A percentile compares a stretch with the other conserved stretches of the same genome.
Evolutionary conservation across 176 grass and related monocot genomes (phyloP).

Genomic region (Thalia dealbata): DNA sequence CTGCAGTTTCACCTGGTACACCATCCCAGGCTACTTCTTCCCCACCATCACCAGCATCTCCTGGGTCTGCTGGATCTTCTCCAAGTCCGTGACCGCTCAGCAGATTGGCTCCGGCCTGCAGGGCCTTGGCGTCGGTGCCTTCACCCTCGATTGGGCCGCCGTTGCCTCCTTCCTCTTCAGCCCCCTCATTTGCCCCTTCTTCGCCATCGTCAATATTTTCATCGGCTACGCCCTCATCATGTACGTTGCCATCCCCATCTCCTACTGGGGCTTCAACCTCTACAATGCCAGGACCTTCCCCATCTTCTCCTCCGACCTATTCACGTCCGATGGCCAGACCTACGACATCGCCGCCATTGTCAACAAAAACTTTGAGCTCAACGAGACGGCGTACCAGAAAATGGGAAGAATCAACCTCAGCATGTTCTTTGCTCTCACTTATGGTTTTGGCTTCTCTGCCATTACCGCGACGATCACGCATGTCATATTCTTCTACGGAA

Average conservation of each 20-base stretch:
- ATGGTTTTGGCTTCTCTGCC: constrained; percentile 75
- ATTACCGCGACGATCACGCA: constrained; percentile 64
- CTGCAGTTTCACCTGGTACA: constrained; percentile 76
- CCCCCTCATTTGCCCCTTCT: constrained; percentile 76
- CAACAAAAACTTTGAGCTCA: constrained; percentile 63
- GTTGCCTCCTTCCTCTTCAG: constrained; percentile 53
- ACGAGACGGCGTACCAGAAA: constrained; percentile 39
- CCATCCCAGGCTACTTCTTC: constrained; percentile 65
- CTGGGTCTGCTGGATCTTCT: constrained; percentile 85
- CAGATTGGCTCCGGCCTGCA: constrained; percentile 72
- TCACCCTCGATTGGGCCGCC: constrained; percentile 70
- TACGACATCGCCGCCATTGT: constrained; percentile 69
- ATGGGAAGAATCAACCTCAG: constrained; percentile 71
- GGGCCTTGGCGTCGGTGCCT: constrained; percentile 60
- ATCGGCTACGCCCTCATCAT: constrained; percentile 45
- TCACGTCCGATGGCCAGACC: constrained; percentile 27
- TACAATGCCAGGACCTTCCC: constrained; percentile 56
- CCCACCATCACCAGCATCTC: constrained; percentile 51
- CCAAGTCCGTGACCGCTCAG: constrained; percentile 61
- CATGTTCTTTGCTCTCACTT: constrained; percentile 57
- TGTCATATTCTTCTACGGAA: constrained; percentile 65
- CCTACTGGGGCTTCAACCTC: constrained; percentile 65
- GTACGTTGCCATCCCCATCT: constrained; percentile 41
- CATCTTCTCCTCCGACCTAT: constrained; percentile 63
- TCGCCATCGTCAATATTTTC: constrained; percentile 55